Evolutionary conservation across 148 eudicot genomes (phyloP).

Genomic region (Cornus suecica): DNA sequence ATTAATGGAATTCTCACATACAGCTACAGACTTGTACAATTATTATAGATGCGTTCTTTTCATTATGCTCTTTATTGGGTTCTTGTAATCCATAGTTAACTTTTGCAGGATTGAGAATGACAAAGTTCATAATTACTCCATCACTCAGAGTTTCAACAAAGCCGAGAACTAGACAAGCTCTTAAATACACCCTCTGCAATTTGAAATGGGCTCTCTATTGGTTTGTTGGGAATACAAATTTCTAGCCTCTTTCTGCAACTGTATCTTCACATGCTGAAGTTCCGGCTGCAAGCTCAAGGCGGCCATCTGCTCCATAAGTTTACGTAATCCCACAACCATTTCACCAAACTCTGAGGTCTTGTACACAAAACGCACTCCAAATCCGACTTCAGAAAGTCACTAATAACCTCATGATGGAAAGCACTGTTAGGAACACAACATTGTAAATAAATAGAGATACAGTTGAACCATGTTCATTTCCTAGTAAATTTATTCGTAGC

Average conservation of each 20-base stretch:
- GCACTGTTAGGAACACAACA: neutral
- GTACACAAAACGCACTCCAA: slow-evolving; percentile 49
- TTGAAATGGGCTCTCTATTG: slow-evolving; percentile 98
- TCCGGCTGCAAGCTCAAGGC: slow-evolving; percentile 41
- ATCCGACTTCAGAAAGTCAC: slow-evolving; percentile 24
- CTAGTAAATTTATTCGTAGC: neutral
- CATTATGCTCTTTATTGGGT: neutral
- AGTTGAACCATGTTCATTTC: neutral
- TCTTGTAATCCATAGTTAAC: neutral
- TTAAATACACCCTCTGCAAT: slow-evolving; percentile 92
- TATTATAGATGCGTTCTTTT: neutral
- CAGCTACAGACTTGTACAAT: neutral
- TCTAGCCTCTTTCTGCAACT: slow-evolving; percentile 72
- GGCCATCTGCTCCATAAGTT: too few relatives aligned
- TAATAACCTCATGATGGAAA: slow-evolving; percentile 8
- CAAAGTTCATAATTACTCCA: slow-evolving; percentile 81
- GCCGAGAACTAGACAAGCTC: slow-evolving; percentile 97
- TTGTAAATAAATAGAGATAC: neutral
- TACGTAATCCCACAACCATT: too few relatives aligned
- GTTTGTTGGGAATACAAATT: slow-evolving; percentile 94
- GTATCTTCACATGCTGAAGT: slow-evolving; percentile 47
- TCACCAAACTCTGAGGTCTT: slow-evolving; percentile 2
- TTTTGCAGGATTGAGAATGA: slow-evolving; percentile 78
- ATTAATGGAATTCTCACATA: neutral
- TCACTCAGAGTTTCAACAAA: slow-evolving; percentile 96